These are phyloP conservation scores for Fagus crenata DNA, from an alignment of 306 rosid genomes.

Conservation along the genomic window DNA sequence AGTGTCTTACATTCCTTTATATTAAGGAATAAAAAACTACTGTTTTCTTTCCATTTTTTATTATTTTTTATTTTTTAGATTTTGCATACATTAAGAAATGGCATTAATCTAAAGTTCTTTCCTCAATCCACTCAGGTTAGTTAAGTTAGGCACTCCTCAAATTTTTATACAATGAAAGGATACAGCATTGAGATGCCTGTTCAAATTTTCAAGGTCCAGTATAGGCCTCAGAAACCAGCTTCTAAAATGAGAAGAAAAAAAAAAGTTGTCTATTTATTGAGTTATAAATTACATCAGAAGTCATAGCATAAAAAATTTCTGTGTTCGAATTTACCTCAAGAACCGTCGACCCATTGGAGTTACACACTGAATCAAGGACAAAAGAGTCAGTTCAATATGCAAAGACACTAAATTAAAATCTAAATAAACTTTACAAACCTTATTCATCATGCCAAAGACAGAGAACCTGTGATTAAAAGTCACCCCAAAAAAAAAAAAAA, in stretches of 20 bases:
- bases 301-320: slow-evolving; percentile 5
- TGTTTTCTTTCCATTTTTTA: too few species aligned
- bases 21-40: too few species aligned
- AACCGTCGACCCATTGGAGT: slow-evolving; percentile 91
- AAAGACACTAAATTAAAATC: slow-evolving; percentile 24
- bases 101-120: slow-evolving; percentile 9
- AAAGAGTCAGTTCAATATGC: slow-evolving; percentile 29
- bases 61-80: too few species aligned
- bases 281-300: slow-evolving; percentile 8
- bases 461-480: slow-evolving; percentile 66
- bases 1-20: too few species aligned
- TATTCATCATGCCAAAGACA: slow-evolving; percentile 94
- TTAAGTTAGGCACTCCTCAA: slow-evolving; percentile 5
- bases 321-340: slow-evolving; percentile 59
- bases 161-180: slow-evolving; percentile 49
- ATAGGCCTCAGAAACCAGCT: slow-evolving; percentile 96
- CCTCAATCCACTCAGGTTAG: background rate
- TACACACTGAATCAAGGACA: slow-evolving; percentile 61
- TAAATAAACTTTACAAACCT: slow-evolving; percentile 57
- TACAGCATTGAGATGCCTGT: slow-evolving; percentile 79
- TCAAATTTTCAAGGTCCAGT: slow-evolving; percentile 80
- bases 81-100: background rate
- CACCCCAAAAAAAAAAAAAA: too few species aligned
- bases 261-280: slow-evolving; percentile 4
- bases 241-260: slow-evolving; percentile 39